These are phyloP conservation scores for Mycogone perniciosa DNA, from an alignment of 2,329 filamentous ascomycete genomes.

Conservation along the genomic window DNA sequence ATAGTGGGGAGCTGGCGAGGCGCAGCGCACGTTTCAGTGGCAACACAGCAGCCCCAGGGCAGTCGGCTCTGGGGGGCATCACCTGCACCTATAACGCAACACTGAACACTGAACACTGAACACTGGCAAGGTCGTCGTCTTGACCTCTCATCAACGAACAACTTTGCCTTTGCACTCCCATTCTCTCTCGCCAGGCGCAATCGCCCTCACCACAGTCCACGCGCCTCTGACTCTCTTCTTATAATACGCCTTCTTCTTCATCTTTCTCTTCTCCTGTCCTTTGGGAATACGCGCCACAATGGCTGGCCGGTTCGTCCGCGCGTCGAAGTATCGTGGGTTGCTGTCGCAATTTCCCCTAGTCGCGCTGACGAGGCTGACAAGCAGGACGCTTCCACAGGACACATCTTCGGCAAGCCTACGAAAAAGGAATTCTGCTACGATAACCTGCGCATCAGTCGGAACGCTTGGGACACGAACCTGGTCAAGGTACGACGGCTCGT, in stretches of 20 bases:
- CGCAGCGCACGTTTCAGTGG: slow-evolving; percentile 10
- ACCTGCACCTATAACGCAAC: slow-evolving; percentile 6
- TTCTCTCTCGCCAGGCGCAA: slow-evolving; percentile 1
- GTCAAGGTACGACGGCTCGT: slow-evolving; percentile 68
- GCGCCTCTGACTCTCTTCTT: slow-evolving; percentile 8
- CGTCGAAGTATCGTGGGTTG: slow-evolving; percentile 62
- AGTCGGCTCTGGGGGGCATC: slow-evolving; percentile 6
- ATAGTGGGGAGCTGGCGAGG: slow-evolving; percentile 8
- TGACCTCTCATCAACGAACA: neutral
- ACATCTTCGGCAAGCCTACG: slow-evolving; percentile 94
- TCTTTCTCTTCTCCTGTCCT: slow-evolving; percentile 11
- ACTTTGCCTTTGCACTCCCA: neutral
- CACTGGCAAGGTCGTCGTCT: no score
- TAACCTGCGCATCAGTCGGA: slow-evolving; percentile 92
- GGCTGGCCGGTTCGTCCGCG: slow-evolving; percentile 60
- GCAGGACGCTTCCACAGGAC: slow-evolving; percentile 53
- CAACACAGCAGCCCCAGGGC: neutral
- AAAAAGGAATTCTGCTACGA: slow-evolving; percentile 99
- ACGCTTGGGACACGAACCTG: slow-evolving; percentile 99
- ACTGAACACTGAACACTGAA: no score
- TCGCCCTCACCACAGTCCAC: slow-evolving; percentile 5
- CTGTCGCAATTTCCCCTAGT: slow-evolving; percentile 20
- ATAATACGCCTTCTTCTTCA: slow-evolving; percentile 6
- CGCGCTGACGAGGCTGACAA: slow-evolving; percentile 23
- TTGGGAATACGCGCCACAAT: slow-evolving; percentile 31